These are phyloP conservation scores for Kickxella alabastrina DNA, from an alignment of 192 early-diverging fungal genomes.

Conservation along the genomic window DNA sequence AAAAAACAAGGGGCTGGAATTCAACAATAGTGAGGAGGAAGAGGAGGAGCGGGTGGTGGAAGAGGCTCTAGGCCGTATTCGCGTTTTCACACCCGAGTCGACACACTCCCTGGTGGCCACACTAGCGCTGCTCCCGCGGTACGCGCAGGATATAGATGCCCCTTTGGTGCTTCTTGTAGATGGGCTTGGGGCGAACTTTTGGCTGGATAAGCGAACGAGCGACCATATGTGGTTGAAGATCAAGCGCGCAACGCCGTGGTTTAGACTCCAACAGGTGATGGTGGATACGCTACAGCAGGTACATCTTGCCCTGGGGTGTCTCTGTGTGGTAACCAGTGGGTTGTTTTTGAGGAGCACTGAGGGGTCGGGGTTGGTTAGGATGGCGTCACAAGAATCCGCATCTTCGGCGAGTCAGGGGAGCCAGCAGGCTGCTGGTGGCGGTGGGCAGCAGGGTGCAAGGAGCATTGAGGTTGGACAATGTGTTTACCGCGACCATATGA, in stretches of 20 bases:
- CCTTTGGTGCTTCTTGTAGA: conserved; percentile 20
- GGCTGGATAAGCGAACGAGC: conserved; percentile 22
- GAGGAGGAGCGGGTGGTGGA: neutral
- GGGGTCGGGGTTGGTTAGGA: conserved; percentile 4
- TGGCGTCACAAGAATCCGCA: neutral
- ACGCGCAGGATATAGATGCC: neutral
- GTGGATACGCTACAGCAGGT: conserved; percentile 27
- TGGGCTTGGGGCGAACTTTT: conserved; percentile 22
- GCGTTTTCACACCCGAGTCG: conserved; percentile 24
- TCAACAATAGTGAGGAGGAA: neutral
- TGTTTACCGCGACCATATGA: conserved; percentile 38
- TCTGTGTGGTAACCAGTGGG: conserved; percentile 20
- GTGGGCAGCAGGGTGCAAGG: no score
- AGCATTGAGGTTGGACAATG: neutral
- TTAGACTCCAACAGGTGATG: conserved; percentile 40
- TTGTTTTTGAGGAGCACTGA: conserved; percentile 16
- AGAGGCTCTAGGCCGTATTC: conserved; percentile 14
- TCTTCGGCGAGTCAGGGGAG: neutral
- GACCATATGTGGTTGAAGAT: conserved; percentile 12
- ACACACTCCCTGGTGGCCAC: conserved; percentile 30
- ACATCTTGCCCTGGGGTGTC: conserved; percentile 11
- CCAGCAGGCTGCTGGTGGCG: neutral
- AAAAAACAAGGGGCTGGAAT: no score
- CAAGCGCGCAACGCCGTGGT: conserved; percentile 32
- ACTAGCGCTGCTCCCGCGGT: conserved; percentile 24